Evolutionary conservation across 768 basidiomycete genomes (phyloP), one percentile per base, ranked within the genome.

Genomic region (Serendipita indica): DNA sequence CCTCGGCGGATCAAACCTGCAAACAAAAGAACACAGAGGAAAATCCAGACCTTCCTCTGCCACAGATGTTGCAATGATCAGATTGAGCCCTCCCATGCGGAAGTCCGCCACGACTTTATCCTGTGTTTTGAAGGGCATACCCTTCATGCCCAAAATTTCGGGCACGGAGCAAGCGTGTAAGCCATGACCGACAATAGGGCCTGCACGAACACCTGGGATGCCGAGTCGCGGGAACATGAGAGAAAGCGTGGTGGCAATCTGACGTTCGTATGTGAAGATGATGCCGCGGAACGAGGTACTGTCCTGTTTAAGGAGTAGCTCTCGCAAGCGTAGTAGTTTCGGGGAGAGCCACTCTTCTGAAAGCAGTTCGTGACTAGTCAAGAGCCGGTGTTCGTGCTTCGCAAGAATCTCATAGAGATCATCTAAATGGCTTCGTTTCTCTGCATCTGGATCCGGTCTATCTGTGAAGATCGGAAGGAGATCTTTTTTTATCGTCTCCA

Each of bases 41-140:
- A 94, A 89, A 67, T 94, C 90, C 16, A 94, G 76, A 0, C 91
- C 91, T 72, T 94, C 91, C 69, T 94, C 91, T 0, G 89, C 91
- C 13, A 93, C 89, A 3, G 83, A 82, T 0, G 89, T 91, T 3
- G 89, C 86, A 62, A 92, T 74, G 20, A 92, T 71, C 45, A 89
- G 69, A 66, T 90, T 88, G 39, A 84, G 74, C 52, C 74, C 72
- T 0, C 81, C 77, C 4, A 78, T 73, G 35, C 84, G 75, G 67
- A 93, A 93, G 58, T 74, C 69, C 59, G 72, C 74, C 3, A 92
- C 77, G 2, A 79, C 76, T 59, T 83, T 76, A 25, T 80, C 76
- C 64, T 83, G 78, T 60, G 70, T 75, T 35, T 72, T 73, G 56
- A 76, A 67, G 0, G 72, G 71, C 77, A 81, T 80, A 0, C 80